Percentiles rank a stretch among this genome's conserved stretches.
phyloP scores from a whole-genome alignment of 2,329 filamentous ascomycete genomes.

The Tolypocladium cylindrosporum region DNA sequence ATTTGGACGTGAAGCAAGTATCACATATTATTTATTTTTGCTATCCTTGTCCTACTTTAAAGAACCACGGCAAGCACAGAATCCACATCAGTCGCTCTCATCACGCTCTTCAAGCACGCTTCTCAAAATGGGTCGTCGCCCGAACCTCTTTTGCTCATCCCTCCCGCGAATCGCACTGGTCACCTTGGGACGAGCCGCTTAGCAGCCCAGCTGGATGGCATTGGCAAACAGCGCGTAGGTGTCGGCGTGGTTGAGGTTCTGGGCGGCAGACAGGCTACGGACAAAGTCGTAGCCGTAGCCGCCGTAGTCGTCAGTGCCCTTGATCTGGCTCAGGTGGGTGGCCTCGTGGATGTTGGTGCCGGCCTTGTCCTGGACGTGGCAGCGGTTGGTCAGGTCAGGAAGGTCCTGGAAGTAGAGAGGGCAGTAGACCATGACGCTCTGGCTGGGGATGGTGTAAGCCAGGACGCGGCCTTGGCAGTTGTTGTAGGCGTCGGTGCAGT shows the following conservation, averaged over 20 bases:
- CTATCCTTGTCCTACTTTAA: not conserved
- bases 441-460: constrained; percentile 49
- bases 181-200: constrained; percentile 6
- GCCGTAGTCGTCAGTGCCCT: constrained; percentile 48
- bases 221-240: constrained; percentile 34
- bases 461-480: constrained; percentile 42
- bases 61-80: too few relatives aligned
- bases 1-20: too few relatives aligned
- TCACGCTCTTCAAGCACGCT: not conserved
- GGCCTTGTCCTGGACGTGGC: constrained; percentile 56
- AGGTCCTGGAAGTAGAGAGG: constrained; percentile 47
- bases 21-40: too few relatives aligned
- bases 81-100: not conserved
- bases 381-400: constrained; percentile 35
- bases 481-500: constrained; percentile 47
- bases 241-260: constrained; percentile 56
- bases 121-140: not conserved
- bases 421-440: constrained; percentile 52
- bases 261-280: constrained; percentile 29
- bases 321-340: constrained; percentile 48
- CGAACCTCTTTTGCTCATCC: not conserved
- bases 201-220: constrained; percentile 29
- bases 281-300: constrained; percentile 48
- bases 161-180: not conserved
- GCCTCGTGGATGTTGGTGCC: constrained; percentile 57